Evolutionary conservation across 1,139 yeast species (phyloP), one percentile per base, ranked within the genome.

Genomic region (Saccharomyces hybrid): DNA sequence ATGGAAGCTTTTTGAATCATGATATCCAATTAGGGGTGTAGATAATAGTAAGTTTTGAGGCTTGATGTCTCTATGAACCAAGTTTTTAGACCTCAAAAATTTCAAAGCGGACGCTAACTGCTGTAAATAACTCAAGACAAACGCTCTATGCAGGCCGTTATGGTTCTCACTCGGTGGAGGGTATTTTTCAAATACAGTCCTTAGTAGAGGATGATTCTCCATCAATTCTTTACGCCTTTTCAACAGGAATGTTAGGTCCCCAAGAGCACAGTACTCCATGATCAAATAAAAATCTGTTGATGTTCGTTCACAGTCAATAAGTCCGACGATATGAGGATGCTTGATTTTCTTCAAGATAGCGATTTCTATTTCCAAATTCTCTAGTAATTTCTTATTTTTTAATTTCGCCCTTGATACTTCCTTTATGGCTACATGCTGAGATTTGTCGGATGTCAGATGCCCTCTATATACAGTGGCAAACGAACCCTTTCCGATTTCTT

Each of bases 231-330:
- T 80, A 65, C 93, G 79, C 68, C 82, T 84, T 64, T 88, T 81
- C 54, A 93, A 90, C 63, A 93, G 86, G 66, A 84, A 88, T 0
- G 96, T 87, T 58, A 93, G 77, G 72, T 93, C 99, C 8, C 99
- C 99, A 71, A 93, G 76, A 0, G 97, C 84, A 69, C 99, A 93
- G 72, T 89, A 93, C 69, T 93, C 98, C 98, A 93, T 93, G n/a
- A 91, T 83, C 60, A 93, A 75, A 70, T 89, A 95, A 73, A 90
- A 88, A 70, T 91, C 89, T 9, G 86, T 75, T 9, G 82, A 70
- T 0, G 96, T 86, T 65, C 88, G 86, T 58, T 84, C 83, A 68
- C 88, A 89, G 65, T 91, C 98, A 54, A 88, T 72, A 51, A 93
- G 75, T 13, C 86, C 85, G 3, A 93, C 99, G 52, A 93, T 88